Base-by-base conservation (phyloP, 2,329 filamentous ascomycete genomes). In the Monosporascus sp. region DNA sequence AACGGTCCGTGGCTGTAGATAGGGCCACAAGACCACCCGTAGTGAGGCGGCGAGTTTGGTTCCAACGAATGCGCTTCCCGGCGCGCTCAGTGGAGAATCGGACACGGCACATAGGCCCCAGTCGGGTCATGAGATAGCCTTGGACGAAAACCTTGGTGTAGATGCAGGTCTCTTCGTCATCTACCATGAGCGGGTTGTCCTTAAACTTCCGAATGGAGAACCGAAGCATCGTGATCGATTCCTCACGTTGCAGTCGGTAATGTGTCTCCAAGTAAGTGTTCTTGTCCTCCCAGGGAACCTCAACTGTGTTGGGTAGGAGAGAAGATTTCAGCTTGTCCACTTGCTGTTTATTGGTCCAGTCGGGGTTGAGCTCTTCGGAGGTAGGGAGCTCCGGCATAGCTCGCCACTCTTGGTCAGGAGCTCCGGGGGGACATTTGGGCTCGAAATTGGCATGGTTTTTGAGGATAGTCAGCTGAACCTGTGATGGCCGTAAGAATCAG, bases 221-320 rank as follows among this genome's bases (percentile, higher is more conserved):
- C 7, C 90, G 80, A 0, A 96, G 74, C 1, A 85, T 79, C 14
- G 87, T 80, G 3, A 89, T 74, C 0, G 84, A 81, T 64, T 96
- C 90, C 63, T 90, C 88, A 3, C 91, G 80, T 7, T 90, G 76
- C 2, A 96, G 78, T 3, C 83, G 75, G 64, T 94, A 96, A 49
- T 95, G 89, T 0, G 83, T 79, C 35, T 82, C 74, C 0, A 96
- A 74, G 54, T 96, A 96, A 0, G 77, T 74, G 1, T 83, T 76
- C 46, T 81, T 86, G 5, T 76, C 82, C 0, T 70, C 57, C 76
- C 86, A 93, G 0, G 83, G 73, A 0, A 75, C 74, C 1, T 78
- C 57, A 20, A 85, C 72, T 7, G 72, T 72, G 60, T 90, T 90
- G 0, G 72, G 61, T 0, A 74, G 70, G 0, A 85, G 64, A 2